Evolutionary conservation across 2,329 filamentous ascomycete genomes (phyloP).

Genomic region (Phaeomoniella chlamydospora): DNA sequence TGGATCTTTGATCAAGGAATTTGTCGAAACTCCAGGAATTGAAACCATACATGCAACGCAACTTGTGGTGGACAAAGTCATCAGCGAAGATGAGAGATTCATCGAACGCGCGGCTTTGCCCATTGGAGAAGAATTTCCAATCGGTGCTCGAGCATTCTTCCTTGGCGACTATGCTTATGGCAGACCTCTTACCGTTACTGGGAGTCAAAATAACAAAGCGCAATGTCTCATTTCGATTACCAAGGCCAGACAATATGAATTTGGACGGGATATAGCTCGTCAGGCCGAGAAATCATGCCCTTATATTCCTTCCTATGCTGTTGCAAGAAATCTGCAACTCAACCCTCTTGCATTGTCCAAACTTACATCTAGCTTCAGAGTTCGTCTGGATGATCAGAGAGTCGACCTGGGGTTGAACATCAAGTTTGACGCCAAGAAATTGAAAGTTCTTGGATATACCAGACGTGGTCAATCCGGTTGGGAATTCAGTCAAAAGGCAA

Average conservation of each 20-base stretch:
- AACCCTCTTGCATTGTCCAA: slow-evolving; percentile 86
- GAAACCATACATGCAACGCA: slow-evolving; percentile 88
- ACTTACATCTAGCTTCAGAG: slow-evolving; percentile 85
- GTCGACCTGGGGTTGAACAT: slow-evolving; percentile 89
- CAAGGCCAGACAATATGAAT: slow-evolving; percentile 63
- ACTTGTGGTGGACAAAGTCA: slow-evolving; percentile 74
- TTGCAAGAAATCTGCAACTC: slow-evolving; percentile 66
- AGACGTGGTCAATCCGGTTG: slow-evolving; percentile 74
- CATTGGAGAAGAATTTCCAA: slow-evolving; percentile 81
- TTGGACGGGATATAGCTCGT: slow-evolving; percentile 59
- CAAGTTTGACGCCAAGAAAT: slow-evolving; percentile 90
- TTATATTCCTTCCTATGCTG: slow-evolving; percentile 78
- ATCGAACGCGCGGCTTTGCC: slow-evolving; percentile 78
- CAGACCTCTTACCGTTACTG: slow-evolving; percentile 68
- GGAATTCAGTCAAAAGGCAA: slow-evolving; percentile 83
- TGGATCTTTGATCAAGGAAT: slow-evolving; percentile 85
- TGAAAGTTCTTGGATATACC: slow-evolving; percentile 92
- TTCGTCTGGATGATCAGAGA: slow-evolving; percentile 66
- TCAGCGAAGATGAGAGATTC: slow-evolving; percentile 86
- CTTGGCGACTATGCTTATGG: slow-evolving; percentile 88
- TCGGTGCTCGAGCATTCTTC: slow-evolving; percentile 76
- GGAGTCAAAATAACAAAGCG: slow-evolving; percentile 59
- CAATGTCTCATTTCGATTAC: slow-evolving; percentile 64
- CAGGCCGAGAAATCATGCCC: slow-evolving; percentile 55
- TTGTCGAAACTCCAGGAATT: slow-evolving; percentile 68